Base-by-base conservation (phyloP, 2,329 filamentous ascomycete genomes). In the Plectosphaerella sp. region DNA sequence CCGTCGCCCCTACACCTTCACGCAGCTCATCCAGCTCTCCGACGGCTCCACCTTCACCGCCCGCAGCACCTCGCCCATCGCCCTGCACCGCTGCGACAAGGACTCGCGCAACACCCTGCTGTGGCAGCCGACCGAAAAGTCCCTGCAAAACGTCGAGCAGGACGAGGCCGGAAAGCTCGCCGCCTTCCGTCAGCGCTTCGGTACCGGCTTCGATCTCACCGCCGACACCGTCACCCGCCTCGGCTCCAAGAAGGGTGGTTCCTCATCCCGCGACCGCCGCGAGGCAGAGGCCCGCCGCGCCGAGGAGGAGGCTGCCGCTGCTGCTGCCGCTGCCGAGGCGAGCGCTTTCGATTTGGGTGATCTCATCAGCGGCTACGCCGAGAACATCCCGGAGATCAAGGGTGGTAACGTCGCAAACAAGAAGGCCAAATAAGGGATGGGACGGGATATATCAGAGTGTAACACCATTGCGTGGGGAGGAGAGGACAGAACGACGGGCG, bases 1-100 rank as follows among this genome's bases (percentile, higher is more conserved):
- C n/a, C 88, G 91, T 65, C 84, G 92, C 6, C 93, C 94, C 42
- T 97, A 97, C 79, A 90, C 87, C 60, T 97, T 97, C 78, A 97
- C 93, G n/a, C 94, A 99, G 73, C 82, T 99, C 55, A 79, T 99
- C 60, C 92, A 91, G 50, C 87, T 97, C 58, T 90, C 88, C 41
- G 94, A 99, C 76, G 94, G 94, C 61, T 89, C 84, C 64, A 88
- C 92, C 54, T 97, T 84, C 72, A 85, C 87, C 47, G 79, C 86
- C 64, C 88, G 88, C 66, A 92, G 89, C 22, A 91, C 89, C 11
- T 89, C 83, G 11, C 89, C 90, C 0, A 60, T 71, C 36, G 77
- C 80, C 3, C 68, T 88, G 47, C 80, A 83, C 72, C 75, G 76
- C 54, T 75, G 76, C 53, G 73, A 74, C 55, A 95, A 96, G 72